Conservation (phyloP, 2,329 filamentous ascomycete genomes). For the Dactylellina drechsleri region DNA sequence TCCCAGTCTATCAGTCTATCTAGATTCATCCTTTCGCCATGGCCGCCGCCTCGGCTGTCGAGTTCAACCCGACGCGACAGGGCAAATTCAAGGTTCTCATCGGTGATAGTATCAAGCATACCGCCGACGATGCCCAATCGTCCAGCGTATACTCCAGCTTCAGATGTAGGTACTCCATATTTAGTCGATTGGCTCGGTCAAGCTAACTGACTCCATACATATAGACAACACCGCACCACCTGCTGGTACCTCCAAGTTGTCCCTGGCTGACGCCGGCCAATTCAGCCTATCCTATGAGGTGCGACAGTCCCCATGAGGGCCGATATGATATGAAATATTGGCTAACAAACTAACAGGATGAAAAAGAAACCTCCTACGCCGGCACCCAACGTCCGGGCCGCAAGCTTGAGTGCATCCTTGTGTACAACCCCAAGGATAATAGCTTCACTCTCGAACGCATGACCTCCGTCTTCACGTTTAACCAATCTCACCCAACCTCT, state of each 20-base stretch:
- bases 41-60: constrained; percentile 39
- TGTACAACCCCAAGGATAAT: constrained; percentile 52
- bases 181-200: too few relatives aligned
- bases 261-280: constrained; percentile 25
- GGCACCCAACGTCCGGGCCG: constrained; percentile 45
- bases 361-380: constrained; percentile 33
- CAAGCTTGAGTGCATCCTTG: constrained; percentile 52
- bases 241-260: constrained; percentile 29
- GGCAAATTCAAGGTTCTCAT: constrained; percentile 54
- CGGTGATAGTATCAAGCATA: constrained; percentile 44
- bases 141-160: constrained; percentile 40
- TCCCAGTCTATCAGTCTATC: background rate
- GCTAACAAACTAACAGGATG: constrained; percentile 20
- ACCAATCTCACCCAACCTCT: constrained; percentile 46
- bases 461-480: constrained; percentile 52
- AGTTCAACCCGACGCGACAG: constrained; percentile 53
- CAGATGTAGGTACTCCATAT: constrained; percentile 23
- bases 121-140: constrained; percentile 35
- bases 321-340: background rate
- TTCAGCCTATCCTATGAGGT: constrained; percentile 46
- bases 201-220: constrained; percentile 5
- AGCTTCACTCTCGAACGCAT: constrained; percentile 51
- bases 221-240: constrained; percentile 40
- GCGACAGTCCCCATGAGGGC: background rate
- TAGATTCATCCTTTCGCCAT: constrained; percentile 2